Percentiles rank a stretch among this genome's conserved stretches.
These are phyloP conservation scores for Fraxinus floribunda DNA, from an alignment of 305 asterid genomes.

Conservation along the genomic window DNA sequence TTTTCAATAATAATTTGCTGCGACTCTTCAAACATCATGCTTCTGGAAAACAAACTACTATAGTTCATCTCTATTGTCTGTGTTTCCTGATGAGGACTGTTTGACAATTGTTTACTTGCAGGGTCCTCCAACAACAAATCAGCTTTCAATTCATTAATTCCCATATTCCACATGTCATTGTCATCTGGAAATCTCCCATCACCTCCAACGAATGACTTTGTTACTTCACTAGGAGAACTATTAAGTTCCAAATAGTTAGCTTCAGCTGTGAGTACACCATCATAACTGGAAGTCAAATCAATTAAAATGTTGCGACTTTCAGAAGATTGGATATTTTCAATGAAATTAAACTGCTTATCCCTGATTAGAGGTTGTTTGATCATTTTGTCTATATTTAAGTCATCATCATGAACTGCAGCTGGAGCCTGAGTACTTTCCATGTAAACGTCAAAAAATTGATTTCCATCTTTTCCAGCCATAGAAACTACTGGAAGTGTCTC, in stretches of 20 bases:
- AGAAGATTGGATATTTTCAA: constrained; percentile 23
- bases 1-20: constrained; percentile 24
- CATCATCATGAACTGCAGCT: constrained; percentile 17
- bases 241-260: constrained; percentile 20
- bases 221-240: constrained; percentile 26
- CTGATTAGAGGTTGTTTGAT: constrained; percentile 22
- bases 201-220: constrained; percentile 17
- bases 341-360: constrained; percentile 19
- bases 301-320: constrained; percentile 25
- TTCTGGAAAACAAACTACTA: constrained; percentile 30
- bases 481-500: constrained; percentile 28
- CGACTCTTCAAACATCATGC: constrained; percentile 31
- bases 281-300: constrained; percentile 20
- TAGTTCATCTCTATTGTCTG: constrained; percentile 27
- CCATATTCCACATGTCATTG: constrained; percentile 15
- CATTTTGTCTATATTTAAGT: constrained; percentile 19
- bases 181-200: constrained; percentile 13
- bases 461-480: constrained; percentile 28
- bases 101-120: constrained; percentile 21
- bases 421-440: constrained; percentile 20
- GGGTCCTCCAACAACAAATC: constrained; percentile 18
- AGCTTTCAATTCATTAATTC: constrained; percentile 10
- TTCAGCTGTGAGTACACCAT: constrained; percentile 19
- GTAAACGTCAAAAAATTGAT: constrained; percentile 26
- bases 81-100: constrained; percentile 32